Percentiles rank a stretch among this genome's conserved stretches.
phyloP scores from a whole-genome alignment of 352 stramenopile species.

The Phytopythium oedochilum region DNA sequence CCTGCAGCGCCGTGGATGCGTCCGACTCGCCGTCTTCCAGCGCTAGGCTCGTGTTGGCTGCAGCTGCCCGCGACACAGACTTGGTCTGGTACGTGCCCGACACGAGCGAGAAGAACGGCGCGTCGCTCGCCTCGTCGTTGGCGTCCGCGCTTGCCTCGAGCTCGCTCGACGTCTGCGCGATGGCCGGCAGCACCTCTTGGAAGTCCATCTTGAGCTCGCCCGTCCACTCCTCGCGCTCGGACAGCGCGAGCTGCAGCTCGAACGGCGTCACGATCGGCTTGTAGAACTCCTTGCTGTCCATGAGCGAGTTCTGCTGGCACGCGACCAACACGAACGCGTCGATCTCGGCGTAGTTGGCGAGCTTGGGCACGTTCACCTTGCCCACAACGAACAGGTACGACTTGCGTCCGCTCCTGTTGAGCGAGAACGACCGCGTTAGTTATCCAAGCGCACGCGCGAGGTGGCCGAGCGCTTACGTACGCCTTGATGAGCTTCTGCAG shows the following conservation, averaged over 20 bases:
- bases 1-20: constrained; percentile 40
- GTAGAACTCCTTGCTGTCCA: constrained; percentile 91
- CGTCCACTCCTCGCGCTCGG: constrained; percentile 82
- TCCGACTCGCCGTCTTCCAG: constrained; percentile 18
- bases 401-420: constrained; percentile 85
- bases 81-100: constrained; percentile 69
- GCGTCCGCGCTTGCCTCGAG: constrained; percentile 18
- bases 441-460: neutral
- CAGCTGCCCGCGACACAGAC: constrained; percentile 12
- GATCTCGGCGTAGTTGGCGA: constrained; percentile 97
- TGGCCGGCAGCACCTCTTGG: constrained; percentile 61
- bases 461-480: constrained; percentile 21
- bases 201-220: constrained; percentile 85
- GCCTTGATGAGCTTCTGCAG: constrained; percentile 87
- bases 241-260: constrained; percentile 94
- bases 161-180: constrained; percentile 31
- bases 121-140: constrained; percentile 39
- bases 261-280: constrained; percentile 92
- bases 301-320: constrained; percentile 93
- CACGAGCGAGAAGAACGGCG: constrained; percentile 80
- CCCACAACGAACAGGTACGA: constrained; percentile 97
- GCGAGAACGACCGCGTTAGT: constrained; percentile 4
- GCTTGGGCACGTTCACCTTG: constrained; percentile 96
- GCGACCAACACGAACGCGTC: constrained; percentile 96
- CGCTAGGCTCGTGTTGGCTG: constrained; percentile 13